Conservation (phyloP, 148 eudicot genomes). For the Diospyros lotus region DNA sequence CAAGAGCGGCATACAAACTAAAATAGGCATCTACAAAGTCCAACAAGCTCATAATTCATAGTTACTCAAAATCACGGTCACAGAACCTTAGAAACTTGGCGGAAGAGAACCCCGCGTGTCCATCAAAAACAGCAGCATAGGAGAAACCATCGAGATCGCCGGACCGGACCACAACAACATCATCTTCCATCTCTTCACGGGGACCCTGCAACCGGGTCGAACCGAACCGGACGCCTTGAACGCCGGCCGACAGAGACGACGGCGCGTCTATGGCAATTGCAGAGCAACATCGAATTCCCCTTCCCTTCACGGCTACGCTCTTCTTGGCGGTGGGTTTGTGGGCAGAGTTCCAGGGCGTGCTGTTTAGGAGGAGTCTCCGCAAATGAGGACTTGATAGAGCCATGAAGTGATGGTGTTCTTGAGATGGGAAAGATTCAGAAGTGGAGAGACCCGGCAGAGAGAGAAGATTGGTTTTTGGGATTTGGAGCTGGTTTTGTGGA, state of each 20-base stretch:
- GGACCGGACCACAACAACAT: constrained; percentile 48
- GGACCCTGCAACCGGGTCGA: constrained; percentile 67
- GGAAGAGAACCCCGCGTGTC: constrained; percentile 82
- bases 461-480: constrained; percentile 29
- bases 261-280: constrained; percentile 85
- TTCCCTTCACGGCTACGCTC: constrained; percentile 16
- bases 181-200: constrained; percentile 98
- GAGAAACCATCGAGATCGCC: constrained; percentile 56
- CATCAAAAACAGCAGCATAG: constrained; percentile 96
- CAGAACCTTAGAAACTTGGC: constrained; percentile 71
- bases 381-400: constrained; percentile 64
- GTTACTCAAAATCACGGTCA: background rate
- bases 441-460: background rate
- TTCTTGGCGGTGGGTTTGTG: constrained; percentile 32
- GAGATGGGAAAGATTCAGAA: constrained; percentile 3
- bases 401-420: constrained; percentile 39
- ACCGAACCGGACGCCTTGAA: constrained; percentile 71
- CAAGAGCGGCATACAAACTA: background rate
- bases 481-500: constrained; percentile 16
- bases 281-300: constrained; percentile 45
- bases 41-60: background rate
- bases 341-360: constrained; percentile 23
- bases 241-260: constrained; percentile 37
- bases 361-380: constrained; percentile 49
- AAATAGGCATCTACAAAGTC: background rate